Conservation (phyloP, 805 yeast species). For the Ogataea ganodermae region DNA sequence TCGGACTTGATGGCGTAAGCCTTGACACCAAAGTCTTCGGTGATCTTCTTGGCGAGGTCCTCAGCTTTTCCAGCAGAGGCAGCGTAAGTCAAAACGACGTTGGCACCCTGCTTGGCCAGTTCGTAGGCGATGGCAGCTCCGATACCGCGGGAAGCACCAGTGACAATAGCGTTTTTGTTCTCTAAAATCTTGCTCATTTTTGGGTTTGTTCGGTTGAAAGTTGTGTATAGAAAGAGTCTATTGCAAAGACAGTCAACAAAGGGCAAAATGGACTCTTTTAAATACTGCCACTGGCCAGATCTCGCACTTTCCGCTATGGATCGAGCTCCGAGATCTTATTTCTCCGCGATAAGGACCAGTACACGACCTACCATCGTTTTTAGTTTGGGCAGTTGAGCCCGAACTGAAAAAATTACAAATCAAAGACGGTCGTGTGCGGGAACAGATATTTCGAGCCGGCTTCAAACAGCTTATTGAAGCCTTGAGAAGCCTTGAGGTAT, state of each 20-base stretch:
- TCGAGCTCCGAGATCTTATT: background rate
- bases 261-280: background rate
- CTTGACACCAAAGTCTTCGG: slow-evolving; percentile 9
- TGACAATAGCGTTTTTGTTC: slow-evolving; percentile 18
- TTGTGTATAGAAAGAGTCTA: background rate
- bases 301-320: background rate
- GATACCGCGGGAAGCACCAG: slow-evolving; percentile 25
- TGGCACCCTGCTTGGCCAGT: slow-evolving; percentile 21
- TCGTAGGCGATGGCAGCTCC: slow-evolving; percentile 21
- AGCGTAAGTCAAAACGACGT: slow-evolving; percentile 15
- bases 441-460: background rate
- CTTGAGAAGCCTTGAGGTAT: no score
- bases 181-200: slow-evolving; percentile 15
- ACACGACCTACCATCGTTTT: background rate
- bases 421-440: background rate
- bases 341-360: background rate
- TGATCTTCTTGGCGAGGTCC: slow-evolving; percentile 8
- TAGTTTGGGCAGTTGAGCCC: background rate
- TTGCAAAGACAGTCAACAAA: no score
- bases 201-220: background rate
- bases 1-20: slow-evolving; percentile 15
- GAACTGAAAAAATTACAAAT: background rate
- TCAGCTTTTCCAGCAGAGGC: slow-evolving; percentile 10
- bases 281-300: background rate
- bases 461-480: no score